Percentiles rank a stretch among this genome's conserved stretches.
Conservation (phyloP, 768 basidiomycete species). For the Gloeostereum incarnatum region DNA sequence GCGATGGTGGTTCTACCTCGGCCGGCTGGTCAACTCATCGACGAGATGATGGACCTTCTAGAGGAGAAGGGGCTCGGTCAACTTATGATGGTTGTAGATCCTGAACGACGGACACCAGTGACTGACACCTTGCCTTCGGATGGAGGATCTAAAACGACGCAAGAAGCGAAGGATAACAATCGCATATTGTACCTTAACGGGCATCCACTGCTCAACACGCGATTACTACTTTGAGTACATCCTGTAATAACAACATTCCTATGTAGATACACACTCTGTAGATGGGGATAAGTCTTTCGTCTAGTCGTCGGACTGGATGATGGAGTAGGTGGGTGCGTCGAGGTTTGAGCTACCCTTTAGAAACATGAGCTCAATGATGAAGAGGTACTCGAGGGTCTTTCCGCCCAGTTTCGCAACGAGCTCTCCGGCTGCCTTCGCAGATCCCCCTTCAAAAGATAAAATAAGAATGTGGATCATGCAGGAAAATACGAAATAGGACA, state of each 20-base stretch:
- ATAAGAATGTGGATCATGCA: not conserved
- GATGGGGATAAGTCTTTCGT: no score
- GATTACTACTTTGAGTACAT: constrained; percentile 42
- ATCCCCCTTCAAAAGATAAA: constrained; percentile 54
- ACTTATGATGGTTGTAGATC: constrained; percentile 42
- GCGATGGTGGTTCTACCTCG: constrained; percentile 51
- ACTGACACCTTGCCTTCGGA: constrained; percentile 14
- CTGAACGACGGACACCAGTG: constrained; percentile 19
- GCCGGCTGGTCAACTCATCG: constrained; percentile 41
- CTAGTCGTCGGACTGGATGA: constrained; percentile 70
- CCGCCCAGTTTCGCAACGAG: constrained; percentile 79
- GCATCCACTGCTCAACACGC: constrained; percentile 68
- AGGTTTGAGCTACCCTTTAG: constrained; percentile 71
- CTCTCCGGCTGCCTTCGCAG: constrained; percentile 87
- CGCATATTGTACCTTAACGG: constrained; percentile 71
- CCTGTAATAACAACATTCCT: no score
- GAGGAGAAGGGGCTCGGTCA: constrained; percentile 36
- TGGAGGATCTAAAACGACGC: constrained; percentile 13
- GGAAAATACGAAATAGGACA: constrained; percentile 10
- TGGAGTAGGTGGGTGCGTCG: constrained; percentile 82
- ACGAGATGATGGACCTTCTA: constrained; percentile 44
- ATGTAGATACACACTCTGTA: no score
- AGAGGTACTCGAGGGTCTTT: constrained; percentile 85
- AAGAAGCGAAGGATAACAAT: constrained; percentile 23
- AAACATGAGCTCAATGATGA: constrained; percentile 79